phyloP scores from a whole-genome alignment of 2,329 filamentous ascomycete species.

The Neofusicoccum laricinum region DNA sequence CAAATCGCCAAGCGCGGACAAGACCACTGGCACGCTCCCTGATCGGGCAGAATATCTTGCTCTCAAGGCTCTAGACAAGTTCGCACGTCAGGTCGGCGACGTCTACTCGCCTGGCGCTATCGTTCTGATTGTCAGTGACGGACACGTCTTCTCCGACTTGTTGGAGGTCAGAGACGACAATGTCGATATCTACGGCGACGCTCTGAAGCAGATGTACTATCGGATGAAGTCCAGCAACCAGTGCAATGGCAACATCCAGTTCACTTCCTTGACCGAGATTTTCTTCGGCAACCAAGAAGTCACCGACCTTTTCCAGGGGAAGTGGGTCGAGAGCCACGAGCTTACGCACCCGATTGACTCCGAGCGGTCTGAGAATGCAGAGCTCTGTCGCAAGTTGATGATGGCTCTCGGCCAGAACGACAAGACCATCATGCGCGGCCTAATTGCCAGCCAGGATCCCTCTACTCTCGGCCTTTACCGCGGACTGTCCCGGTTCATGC shows the following conservation, averaged over 20 bases:
- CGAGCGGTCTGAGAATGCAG: slow-evolving; percentile 26
- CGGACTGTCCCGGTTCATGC: slow-evolving; percentile 38
- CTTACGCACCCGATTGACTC: slow-evolving; percentile 31
- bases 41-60: slow-evolving; percentile 45
- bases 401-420: slow-evolving; percentile 27
- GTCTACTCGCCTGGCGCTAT: slow-evolving; percentile 41
- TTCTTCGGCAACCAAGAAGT: slow-evolving; percentile 20
- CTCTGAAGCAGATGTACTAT: slow-evolving; percentile 39
- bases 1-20: slow-evolving; percentile 58
- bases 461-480: slow-evolving; percentile 33
- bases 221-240: slow-evolving; percentile 23
- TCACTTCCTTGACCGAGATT: slow-evolving; percentile 30
- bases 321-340: slow-evolving; percentile 23
- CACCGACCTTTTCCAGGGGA: slow-evolving; percentile 23
- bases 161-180: slow-evolving; percentile 44
- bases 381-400: slow-evolving; percentile 31
- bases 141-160: slow-evolving; percentile 42
- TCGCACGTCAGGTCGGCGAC: slow-evolving; percentile 39
- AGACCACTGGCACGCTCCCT: slow-evolving; percentile 51
- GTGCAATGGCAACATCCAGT: slow-evolving; percentile 26
- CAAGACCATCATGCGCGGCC: slow-evolving; percentile 25
- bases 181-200: slow-evolving; percentile 40
- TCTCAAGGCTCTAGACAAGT: slow-evolving; percentile 37
- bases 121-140: slow-evolving; percentile 44
- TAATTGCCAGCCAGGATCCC: slow-evolving; percentile 29